Base-by-base conservation (phyloP, 371 early-diverging fungal genomes). In the Apophysomyces sp. region DNA sequence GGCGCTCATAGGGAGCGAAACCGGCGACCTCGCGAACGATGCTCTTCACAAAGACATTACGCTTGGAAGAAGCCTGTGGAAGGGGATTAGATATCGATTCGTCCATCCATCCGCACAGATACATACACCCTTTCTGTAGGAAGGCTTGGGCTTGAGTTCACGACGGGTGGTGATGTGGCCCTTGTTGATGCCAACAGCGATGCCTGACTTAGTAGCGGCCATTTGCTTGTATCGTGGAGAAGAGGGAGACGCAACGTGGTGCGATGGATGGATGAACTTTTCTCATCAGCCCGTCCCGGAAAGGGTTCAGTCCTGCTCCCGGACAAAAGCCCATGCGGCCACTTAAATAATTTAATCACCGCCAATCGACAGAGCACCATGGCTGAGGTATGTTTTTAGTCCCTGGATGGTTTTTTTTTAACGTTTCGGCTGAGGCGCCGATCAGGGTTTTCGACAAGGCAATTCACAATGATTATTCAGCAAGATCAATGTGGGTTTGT, bases 1-100 rank as follows among this genome's bases (percentile, higher is more conserved):
- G 93, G 76, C 93, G 93, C 86, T 99, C 99, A 79, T 98, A 99
- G 65, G 99, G 99, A 59, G 99, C 94, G 75, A 92, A 98, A 62
- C 99, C 99, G 68, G 88, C 89, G 52, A 99, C 98, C 84, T 99
- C 99, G 74, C 98, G 96, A 76, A 98, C 81, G 68, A 98, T 76
- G 73, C 88, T 90, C 77, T 92, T 92, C 62, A 99, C 96, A 74
- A 98, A 96, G 76, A 79, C 80, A 72, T 89, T 90, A 74, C 94
- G 93, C 88, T 93, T 92, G 80, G 88, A 82, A 72, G 86, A 78
- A 74, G 76, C 81, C 90, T 91, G 78, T 6, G 21, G 24, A 21
- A 21, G 3, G 21, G 11, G 5, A n/a, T 37, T 37, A 37, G 37
- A n/a, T 44, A 44, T 21, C 21, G 49, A 68, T 74, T 72, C 65